Evolutionary conservation across 2,329 filamentous ascomycete species (phyloP), one percentile per base, ranked within the genome.

Genomic region (Colletotrichum eremochloae): DNA sequence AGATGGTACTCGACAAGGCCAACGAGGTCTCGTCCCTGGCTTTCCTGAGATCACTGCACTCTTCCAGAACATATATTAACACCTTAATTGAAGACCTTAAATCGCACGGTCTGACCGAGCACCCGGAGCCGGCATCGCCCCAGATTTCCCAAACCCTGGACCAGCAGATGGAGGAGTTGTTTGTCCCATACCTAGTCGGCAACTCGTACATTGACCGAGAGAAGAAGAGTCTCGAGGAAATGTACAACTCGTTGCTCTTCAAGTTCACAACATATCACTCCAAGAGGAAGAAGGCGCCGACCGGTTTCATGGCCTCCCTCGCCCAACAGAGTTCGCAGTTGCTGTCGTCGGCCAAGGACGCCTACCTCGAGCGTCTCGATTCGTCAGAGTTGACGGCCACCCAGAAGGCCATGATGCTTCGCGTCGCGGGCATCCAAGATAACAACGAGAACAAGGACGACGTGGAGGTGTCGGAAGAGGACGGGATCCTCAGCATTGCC

Each of bases 261-360:
- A 97, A 97, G 77, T 99, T 96, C 79, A 97, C 94, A 20, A 93
- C 97, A n/a, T 98, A 96, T 79, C 96, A 99, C 81, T 94, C 93
- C 0, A 87, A 92, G 72, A 88, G 94, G 74, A 96, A 97, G 81
- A 98, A 97, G 86, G 91, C 92, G 36, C 93, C 95, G 1, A 94
- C 94, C 0, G 94, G 94, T 0, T 98, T 98, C 81, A 97, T 98
- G 87, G 94, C 94, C 24, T 96, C 95, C 3, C 87, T 98, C 40
- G 93, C 95, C 4, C 95, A 97, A 77, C 93, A 96, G 76, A 94
- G 95, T 55, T 96, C 94, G 64, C 95, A 98, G 81, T 86, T 98
- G 46, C 89, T 98, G 70, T 91, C 94, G 20, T 94, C 94, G 7
- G 95, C 95, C 66, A 94, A 95, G 78, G 96, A 98, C 80, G 93